Conservation (phyloP, 768 basidiomycete genomes). For the Leucocoprinus sp. region DNA sequence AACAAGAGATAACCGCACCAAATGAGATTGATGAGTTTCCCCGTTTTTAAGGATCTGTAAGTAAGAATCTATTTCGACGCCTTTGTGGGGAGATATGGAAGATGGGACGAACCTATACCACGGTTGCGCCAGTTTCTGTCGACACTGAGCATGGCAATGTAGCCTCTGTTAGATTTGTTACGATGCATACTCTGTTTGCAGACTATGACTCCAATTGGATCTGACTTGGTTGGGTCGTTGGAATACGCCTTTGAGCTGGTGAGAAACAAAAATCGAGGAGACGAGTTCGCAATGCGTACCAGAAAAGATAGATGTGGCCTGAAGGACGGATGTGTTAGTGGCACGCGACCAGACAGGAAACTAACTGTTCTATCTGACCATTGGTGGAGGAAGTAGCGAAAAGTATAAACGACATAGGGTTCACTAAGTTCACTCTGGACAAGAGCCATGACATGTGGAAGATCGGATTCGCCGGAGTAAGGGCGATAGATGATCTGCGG, state of each 20-base stretch:
- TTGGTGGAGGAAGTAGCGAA: constrained; percentile 92
- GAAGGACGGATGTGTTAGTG: constrained; percentile 15
- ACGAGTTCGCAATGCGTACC: constrained; percentile 26
- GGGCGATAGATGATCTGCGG: constrained; percentile 52
- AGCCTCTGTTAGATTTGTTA: constrained; percentile 73
- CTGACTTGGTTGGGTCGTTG: constrained; percentile 28
- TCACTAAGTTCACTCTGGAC: constrained; percentile 91
- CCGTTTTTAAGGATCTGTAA: constrained; percentile 26
- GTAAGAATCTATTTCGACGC: constrained; percentile 26
- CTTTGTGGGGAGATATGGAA: constrained; percentile 29
- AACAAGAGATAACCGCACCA: constrained; percentile 33
- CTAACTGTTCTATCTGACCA: no score
- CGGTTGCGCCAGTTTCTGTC: constrained; percentile 76
- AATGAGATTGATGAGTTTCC: constrained; percentile 27
- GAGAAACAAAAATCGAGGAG: background rate
- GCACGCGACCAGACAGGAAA: constrained; percentile 24
- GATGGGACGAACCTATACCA: constrained; percentile 72
- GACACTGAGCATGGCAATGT: constrained; percentile 97
- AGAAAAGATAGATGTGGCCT: constrained; percentile 91
- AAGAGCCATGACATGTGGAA: constrained; percentile 77
- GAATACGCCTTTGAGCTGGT: constrained; percentile 47
- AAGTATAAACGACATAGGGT: constrained; percentile 94
- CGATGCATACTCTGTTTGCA: constrained; percentile 94
- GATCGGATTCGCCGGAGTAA: constrained; percentile 70
- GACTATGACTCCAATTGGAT: constrained; percentile 86